Percentiles rank a stretch among this genome's conserved stretches.
Evolutionary conservation across 441 rosid species (phyloP).

Genomic region (Corymbia citriodora): DNA sequence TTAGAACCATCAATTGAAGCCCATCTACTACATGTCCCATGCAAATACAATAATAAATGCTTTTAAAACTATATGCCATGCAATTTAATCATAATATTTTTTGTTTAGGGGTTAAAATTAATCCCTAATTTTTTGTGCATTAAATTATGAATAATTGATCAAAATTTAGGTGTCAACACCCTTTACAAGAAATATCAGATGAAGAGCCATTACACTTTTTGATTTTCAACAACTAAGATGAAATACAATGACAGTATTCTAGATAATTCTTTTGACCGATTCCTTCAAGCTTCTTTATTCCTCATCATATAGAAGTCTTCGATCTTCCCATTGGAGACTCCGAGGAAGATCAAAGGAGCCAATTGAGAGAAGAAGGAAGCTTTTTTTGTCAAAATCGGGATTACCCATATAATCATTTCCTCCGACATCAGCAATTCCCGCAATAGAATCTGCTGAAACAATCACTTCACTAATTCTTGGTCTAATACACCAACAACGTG

Average conservation of each 20-base stretch:
- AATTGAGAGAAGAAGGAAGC: background rate
- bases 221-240: background rate
- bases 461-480: background rate
- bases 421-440: background rate
- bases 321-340: background rate
- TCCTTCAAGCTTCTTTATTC: background rate
- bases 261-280: background rate
- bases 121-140: no score
- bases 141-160: no score
- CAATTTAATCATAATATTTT: no score
- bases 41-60: no score
- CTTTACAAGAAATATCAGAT: background rate
- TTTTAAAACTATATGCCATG: no score
- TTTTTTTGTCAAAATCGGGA: background rate
- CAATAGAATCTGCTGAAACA: background rate
- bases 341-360: background rate
- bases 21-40: no score
- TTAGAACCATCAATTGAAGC: no score
- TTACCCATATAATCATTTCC: background rate
- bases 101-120: no score
- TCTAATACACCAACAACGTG: background rate
- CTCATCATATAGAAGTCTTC: background rate
- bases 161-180: no score
- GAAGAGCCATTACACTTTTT: background rate
- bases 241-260: background rate